Evolutionary conservation across 345 rosid genomes (phyloP), one percentile per base, ranked within the genome.

Genomic region (Murraya paniculata): DNA sequence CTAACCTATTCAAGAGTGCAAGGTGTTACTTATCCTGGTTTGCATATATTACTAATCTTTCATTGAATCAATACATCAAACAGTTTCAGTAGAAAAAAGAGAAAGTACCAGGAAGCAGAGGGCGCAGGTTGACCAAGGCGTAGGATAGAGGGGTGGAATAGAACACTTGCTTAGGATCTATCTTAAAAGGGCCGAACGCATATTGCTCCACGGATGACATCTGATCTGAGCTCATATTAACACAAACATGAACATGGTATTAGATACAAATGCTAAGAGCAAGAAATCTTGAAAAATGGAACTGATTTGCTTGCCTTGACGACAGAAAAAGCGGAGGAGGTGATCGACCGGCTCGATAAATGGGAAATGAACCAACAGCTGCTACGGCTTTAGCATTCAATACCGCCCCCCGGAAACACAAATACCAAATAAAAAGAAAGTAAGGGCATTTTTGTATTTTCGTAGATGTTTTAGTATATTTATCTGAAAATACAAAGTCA

Each of bases 121-220:
- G 99, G 22, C 98, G 97, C 80, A 92, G 89, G 81, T 95, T 95
- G 85, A 95, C 98, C 87, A 92, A 73, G 38, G 97, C 99, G 61
- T 77, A 95, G 72, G 99, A 95, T 67, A 89, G 86, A 24, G 80
- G 67, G 24, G 93, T 89, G 70, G 91, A 28, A 86, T 90, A 93
- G 82, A 95, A 95, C 30, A 95, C 97, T 84, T 93, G 95, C 86
- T 86, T 85, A 2, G 88, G 78, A 62, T 89, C 91, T 53, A 95
- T 91, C 73, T 85, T 84, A 87, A 92, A 89, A 9, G 95, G 93
- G 0, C 99, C 98, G 70, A 95, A 92, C 11, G 6, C 73, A 64
- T 78, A 92, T 9, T 56, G 11, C 30, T 85, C 82, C 58, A 76
- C 72, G 50, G 90, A 80, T 85, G 57, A 53, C 57, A 53, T 53